Evolutionary conservation across 2,329 filamentous ascomycete genomes (phyloP), one percentile per base, ranked within the genome.

Genomic region (Sclerotinia minor): DNA sequence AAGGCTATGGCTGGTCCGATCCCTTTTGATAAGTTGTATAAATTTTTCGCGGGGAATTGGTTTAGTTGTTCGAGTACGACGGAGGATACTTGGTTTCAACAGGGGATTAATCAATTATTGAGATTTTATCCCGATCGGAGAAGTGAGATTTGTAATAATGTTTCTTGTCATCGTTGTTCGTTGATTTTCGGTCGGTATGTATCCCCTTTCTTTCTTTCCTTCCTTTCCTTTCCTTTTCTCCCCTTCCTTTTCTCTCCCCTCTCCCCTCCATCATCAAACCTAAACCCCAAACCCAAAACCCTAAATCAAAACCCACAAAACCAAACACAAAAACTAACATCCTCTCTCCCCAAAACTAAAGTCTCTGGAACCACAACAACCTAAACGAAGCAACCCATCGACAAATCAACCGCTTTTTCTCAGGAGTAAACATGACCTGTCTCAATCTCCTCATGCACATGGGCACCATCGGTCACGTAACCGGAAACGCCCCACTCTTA

Each of bases 321-420:
- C 8, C 1, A 38, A 6, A 11, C 29, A 29, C 29, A 29, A 38
- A 38, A 9, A 11, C 35, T 38, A 38, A 38, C 9, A 11, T 11
- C 11, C 35, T 6, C 1, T 11, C 35, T 38, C 11, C 9, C 9
- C 35, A 38, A 38, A 35, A 38, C 9, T 13, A 32, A 3, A 76
- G 79, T 38, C 75, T 80, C 77, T 91, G 87, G 87, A 87, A 83
- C 73, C 88, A 90, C 76, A 75, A 72, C 4, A 89, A 90, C 75
- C 81, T 90, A 41, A 89, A 89, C 78, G 85, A 85, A 77, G 85
- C 83, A 3, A 90, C 88, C 2, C 88, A 90, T 76, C 78, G 82
- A 0, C 83, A 87, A 73, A 83, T 89, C 58, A 82, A 86, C 75
- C 81, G 83, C 44, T 86, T 89, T 77, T 85, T 90, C 67, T 84